A percentile compares a stretch with the other conserved stretches of the same genome.
phyloP scores from a whole-genome alignment of 352 stramenopile genomes.

The Thalassiosira hispida region DNA sequence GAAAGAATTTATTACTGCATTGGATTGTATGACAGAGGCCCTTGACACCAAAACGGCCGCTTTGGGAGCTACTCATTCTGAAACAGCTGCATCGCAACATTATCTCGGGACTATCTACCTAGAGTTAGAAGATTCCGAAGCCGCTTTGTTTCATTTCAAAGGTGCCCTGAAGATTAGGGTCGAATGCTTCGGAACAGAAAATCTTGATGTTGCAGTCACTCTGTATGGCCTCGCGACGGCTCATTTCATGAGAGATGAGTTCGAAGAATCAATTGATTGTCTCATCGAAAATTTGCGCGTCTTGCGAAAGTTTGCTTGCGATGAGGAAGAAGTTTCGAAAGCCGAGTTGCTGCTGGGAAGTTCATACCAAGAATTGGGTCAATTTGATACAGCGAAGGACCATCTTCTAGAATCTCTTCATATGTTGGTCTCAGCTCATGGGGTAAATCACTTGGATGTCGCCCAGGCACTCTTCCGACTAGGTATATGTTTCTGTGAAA shows the following conservation, averaged over 20 bases:
- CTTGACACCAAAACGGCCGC: conserved; percentile 46
- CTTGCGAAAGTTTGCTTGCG: conserved; percentile 36
- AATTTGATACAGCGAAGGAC: conserved; percentile 54
- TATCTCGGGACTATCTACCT: conserved; percentile 66
- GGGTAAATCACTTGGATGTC: conserved; percentile 54
- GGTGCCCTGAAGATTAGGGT: conserved; percentile 56
- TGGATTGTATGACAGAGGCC: conserved; percentile 63
- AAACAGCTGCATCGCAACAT: conserved; percentile 64
- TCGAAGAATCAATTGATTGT: conserved; percentile 59
- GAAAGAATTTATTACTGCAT: conserved; percentile 38
- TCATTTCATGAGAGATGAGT: conserved; percentile 59
- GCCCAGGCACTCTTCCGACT: conserved; percentile 66
- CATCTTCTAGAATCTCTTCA: conserved; percentile 53
- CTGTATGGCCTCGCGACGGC: conserved; percentile 54
- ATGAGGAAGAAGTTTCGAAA: conserved; percentile 48
- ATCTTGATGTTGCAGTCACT: conserved; percentile 59
- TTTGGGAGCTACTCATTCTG: conserved; percentile 49
- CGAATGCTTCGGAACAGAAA: conserved; percentile 56
- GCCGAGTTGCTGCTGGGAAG: conserved; percentile 58
- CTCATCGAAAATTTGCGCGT: conserved; percentile 67
- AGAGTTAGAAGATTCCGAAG: conserved; percentile 53
- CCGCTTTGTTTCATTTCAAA: conserved; percentile 61
- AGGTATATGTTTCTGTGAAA: conserved; percentile 69
- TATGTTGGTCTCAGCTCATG: conserved; percentile 45
- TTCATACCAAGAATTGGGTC: conserved; percentile 61